These are phyloP conservation scores for Babesia sp. DNA, from an alignment of 169 alveolate species.

Conservation along the genomic window DNA sequence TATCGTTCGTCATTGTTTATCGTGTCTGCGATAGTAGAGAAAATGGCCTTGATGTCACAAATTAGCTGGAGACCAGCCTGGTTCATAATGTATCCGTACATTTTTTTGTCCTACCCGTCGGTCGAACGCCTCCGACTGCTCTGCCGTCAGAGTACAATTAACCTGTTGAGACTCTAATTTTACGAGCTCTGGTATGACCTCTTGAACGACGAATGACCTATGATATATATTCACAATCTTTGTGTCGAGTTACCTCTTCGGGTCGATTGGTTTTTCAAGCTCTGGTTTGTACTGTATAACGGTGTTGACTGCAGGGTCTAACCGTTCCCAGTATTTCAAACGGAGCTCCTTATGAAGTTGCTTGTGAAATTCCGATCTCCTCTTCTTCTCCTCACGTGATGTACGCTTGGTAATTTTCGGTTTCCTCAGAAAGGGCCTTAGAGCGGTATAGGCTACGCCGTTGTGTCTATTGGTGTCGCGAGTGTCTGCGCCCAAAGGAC, in stretches of 20 bases:
- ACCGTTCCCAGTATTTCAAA: slow-evolving; percentile 64
- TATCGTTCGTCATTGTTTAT: slow-evolving; percentile 19
- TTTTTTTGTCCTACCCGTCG: slow-evolving; percentile 30
- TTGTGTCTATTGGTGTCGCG: slow-evolving; percentile 5
- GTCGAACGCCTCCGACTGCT: slow-evolving; percentile 53
- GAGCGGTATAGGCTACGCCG: slow-evolving; percentile 19
- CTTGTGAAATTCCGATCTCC: slow-evolving; percentile 60
- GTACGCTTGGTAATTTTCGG: slow-evolving; percentile 49
- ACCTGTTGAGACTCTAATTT: slow-evolving; percentile 21
- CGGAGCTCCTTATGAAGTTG: slow-evolving; percentile 64
- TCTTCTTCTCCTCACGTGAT: slow-evolving; percentile 52
- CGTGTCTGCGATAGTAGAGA: slow-evolving; percentile 27
- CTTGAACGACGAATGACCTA: slow-evolving; percentile 67
- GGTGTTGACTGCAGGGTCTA: slow-evolving; percentile 50
- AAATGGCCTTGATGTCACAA: slow-evolving; percentile 51
- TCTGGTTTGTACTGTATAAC: slow-evolving; percentile 39
- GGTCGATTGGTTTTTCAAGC: slow-evolving; percentile 36
- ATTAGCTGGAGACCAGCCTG: slow-evolving; percentile 56
- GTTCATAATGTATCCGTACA: not conserved
- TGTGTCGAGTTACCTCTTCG: slow-evolving; percentile 40
- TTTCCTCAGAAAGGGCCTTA: slow-evolving; percentile 52
- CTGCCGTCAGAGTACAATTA: slow-evolving; percentile 27
- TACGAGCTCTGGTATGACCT: slow-evolving; percentile 63
- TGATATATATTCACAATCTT: not conserved
- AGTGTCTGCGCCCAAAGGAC: not conserved